Conservation (phyloP, 1,139 yeast genomes). For the Hyphopichia burtonii region DNA sequence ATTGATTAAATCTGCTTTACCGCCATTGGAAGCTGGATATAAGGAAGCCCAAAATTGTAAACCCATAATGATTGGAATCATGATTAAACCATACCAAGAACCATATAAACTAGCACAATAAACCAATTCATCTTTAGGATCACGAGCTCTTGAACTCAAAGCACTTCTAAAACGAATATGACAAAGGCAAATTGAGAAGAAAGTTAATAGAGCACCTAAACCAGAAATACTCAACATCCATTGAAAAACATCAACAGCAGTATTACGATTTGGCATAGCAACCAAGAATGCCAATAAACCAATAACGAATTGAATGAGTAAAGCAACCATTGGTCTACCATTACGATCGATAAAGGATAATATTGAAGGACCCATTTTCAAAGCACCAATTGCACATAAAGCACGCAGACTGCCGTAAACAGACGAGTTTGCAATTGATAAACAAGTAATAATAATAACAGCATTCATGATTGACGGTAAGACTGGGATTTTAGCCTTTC, state of each 20-base stretch:
- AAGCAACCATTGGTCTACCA: slow-evolving; percentile 37
- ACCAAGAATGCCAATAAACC: slow-evolving; percentile 32
- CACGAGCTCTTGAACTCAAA: slow-evolving; percentile 23
- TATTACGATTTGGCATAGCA: slow-evolving; percentile 24
- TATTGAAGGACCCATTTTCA: slow-evolving; percentile 32
- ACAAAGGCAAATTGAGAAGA: slow-evolving; percentile 29
- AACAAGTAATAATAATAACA: slow-evolving; percentile 30
- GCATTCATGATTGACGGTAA: slow-evolving; percentile 35
- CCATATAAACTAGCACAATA: slow-evolving; percentile 26
- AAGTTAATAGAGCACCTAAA: slow-evolving; percentile 23
- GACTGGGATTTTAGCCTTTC: slow-evolving; percentile 27
- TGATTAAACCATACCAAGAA: slow-evolving; percentile 31
- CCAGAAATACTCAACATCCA: slow-evolving; percentile 26
- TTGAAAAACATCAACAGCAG: slow-evolving; percentile 17
- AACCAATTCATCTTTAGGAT: slow-evolving; percentile 31
- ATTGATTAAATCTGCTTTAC: slow-evolving; percentile 24
- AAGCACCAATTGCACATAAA: slow-evolving; percentile 34
- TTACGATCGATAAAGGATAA: slow-evolving; percentile 30
- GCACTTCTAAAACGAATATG: slow-evolving; percentile 34
- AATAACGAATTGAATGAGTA: slow-evolving; percentile 20
- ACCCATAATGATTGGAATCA: slow-evolving; percentile 24
- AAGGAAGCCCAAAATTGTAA: slow-evolving; percentile 43
- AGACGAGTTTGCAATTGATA: slow-evolving; percentile 36
- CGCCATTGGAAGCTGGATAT: slow-evolving; percentile 35
- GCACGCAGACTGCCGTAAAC: slow-evolving; percentile 39